Evolutionary conservation across 805 yeast genomes (phyloP).

Genomic region (Lipomyces yamanashiensis): DNA sequence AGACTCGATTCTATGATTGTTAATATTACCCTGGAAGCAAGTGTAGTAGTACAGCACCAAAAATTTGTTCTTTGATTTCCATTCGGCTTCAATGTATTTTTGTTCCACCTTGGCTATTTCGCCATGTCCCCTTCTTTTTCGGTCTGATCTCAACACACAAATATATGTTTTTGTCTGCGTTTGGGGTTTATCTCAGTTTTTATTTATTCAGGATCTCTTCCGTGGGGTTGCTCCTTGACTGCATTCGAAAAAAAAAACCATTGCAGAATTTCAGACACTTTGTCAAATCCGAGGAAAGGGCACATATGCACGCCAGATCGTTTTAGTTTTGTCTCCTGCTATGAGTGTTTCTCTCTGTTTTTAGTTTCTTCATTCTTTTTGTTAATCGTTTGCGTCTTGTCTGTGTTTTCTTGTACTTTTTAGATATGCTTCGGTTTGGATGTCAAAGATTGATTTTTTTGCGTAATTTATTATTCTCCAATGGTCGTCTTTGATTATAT

Average conservation of each 20-base stretch:
- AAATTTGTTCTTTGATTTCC: background rate
- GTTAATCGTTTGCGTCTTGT: background rate
- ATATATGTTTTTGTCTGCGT: background rate
- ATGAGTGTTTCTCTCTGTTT: background rate
- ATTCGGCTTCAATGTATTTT: background rate
- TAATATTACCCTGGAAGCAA: background rate
- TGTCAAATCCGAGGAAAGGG: too few species aligned
- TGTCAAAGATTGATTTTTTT: background rate
- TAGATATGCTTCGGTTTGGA: conserved; percentile 10
- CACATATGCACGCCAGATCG: too few species aligned
- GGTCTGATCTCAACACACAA: background rate
- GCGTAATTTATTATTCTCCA: background rate
- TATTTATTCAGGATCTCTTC: background rate
- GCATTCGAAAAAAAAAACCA: too few species aligned
- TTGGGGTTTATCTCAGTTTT: background rate
- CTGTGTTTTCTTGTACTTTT: background rate
- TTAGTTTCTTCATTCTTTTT: background rate
- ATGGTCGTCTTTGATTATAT: background rate
- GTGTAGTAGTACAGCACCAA: background rate
- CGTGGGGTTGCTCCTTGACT: too few species aligned
- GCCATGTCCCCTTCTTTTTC: background rate
- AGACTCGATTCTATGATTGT: conserved; percentile 73
- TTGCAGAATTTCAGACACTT: too few species aligned
- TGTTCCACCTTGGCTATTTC: background rate
- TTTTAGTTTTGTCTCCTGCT: background rate